Base-by-base conservation (phyloP, 768 basidiomycete species). In the Mycena kentingensis region DNA sequence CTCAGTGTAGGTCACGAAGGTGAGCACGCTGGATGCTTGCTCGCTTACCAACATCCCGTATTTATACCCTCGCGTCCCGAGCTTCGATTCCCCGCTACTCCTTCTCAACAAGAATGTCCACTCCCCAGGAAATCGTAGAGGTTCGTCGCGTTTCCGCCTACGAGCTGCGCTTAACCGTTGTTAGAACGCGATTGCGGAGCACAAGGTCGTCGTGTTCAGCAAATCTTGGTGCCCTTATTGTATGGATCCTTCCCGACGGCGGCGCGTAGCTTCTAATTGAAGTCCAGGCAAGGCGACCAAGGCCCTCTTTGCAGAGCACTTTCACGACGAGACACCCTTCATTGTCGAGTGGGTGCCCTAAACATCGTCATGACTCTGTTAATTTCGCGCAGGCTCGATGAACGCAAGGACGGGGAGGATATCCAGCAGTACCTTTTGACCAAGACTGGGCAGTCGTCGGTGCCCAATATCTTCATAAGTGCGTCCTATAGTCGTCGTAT, bases 401-500 rank as follows among this genome's bases (percentile, higher is more conserved):
- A 63, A 37, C 67, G 68, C 28, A 60, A 70, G 2, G 79, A 85
- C 34, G 80, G 75, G 18, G 22, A 45, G 12, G 75, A 52, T 0
- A 81, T 85, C 53, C 84, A 85, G 60, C 62, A 67, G 43, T 84
- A 83, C 61, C 74, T 85, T 19, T 19, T 3, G 13, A 38, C 68
- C 36, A 79, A 76, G 72, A 82, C 83, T 0, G 73, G 73, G 5
- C 83, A 79, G 60, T 59, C 72, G 18, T 76, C 77, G 21, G 84
- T 85, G 4, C 84, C 83, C 26, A 81, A 81, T 61, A 77, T 81
- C 48, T 85, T 83, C 70, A 80, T 85, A 57, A 75, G 80, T 82
- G 46, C 46, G 81, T 63, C 28, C 36, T 27, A n/a, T 31, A 21
- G 4, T 28, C 16, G 31, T 21, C 11, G 16, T 22, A 3, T 15